A percentile compares a stretch with the other conserved stretches of the same genome.
Conservation (phyloP, 1,284 basidiomycete species). For the Mycena citricolor region DNA sequence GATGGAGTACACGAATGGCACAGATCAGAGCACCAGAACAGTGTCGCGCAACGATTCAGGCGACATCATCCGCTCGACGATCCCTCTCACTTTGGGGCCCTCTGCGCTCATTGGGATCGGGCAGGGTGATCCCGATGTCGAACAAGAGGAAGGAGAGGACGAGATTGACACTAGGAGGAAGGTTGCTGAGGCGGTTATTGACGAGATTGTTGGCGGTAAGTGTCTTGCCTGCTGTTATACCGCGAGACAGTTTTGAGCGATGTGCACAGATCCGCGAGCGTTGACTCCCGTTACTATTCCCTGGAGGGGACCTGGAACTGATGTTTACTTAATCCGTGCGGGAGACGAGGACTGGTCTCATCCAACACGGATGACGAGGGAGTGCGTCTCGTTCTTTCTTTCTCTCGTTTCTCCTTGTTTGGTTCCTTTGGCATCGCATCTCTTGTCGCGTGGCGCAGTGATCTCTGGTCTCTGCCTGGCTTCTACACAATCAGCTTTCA, state of each 20-base stretch:
- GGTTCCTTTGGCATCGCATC: neutral
- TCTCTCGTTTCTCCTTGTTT: neutral
- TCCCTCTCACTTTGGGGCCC: conserved; percentile 21
- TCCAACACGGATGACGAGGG: conserved; percentile 57
- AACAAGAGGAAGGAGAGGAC: neutral
- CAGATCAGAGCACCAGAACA: too few species aligned
- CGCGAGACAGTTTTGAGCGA: neutral
- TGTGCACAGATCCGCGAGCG: conserved; percentile 29
- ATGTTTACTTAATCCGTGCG: conserved; percentile 64
- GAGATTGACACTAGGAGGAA: neutral
- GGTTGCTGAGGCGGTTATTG: conserved; percentile 15
- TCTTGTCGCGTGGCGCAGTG: neutral
- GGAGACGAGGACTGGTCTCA: conserved; percentile 75
- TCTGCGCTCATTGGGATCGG: conserved; percentile 13
- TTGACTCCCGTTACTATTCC: conserved; percentile 53
- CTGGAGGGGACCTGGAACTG: conserved; percentile 62
- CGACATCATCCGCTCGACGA: conserved; percentile 17
- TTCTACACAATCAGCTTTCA: too few species aligned
- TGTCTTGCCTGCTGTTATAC: conserved; percentile 18
- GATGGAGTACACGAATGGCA: too few species aligned
- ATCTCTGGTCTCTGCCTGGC: neutral
- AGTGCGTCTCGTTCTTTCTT: conserved; percentile 42
- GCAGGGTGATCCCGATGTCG: conserved; percentile 14
- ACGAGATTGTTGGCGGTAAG: conserved; percentile 23
- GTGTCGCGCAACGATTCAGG: neutral